phyloP scores from a whole-genome alignment of 2,329 filamentous ascomycete species.

The Paracoccidioides brasiliensis region DNA sequence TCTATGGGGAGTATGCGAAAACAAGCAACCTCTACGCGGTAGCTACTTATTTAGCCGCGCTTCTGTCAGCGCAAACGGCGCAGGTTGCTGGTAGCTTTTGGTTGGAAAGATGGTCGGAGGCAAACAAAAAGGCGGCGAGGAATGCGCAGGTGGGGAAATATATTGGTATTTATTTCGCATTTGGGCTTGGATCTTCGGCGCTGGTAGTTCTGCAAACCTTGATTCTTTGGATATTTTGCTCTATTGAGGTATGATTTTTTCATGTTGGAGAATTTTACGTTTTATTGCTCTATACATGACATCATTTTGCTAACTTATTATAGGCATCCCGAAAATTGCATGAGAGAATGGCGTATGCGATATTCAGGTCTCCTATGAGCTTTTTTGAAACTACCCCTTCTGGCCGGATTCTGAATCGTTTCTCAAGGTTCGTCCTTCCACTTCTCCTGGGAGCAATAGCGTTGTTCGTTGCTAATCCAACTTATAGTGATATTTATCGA shows the following conservation, averaged over 20 bases:
- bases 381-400: conserved; percentile 97
- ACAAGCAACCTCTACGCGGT: conserved; percentile 85
- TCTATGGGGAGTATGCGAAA: conserved; percentile 89
- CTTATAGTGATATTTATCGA: conserved; percentile 40
- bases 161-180: conserved; percentile 88
- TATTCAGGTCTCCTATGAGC: conserved; percentile 95
- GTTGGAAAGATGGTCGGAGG: conserved; percentile 86
- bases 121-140: conserved; percentile 51
- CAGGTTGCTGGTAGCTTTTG: conserved; percentile 78
- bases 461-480: neutral
- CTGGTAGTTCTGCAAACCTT: conserved; percentile 85
- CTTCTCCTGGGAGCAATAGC: neutral
- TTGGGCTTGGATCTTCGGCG: conserved; percentile 74
- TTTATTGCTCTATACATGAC: neutral
- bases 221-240: conserved; percentile 98
- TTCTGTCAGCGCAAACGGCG: conserved; percentile 68
- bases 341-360: conserved; percentile 91
- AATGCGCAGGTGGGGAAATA: conserved; percentile 78
- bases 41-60: conserved; percentile 58
- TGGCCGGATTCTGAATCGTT: conserved; percentile 91
- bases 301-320: conserved; percentile 7
- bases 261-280: neutral
- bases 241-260: conserved; percentile 62
- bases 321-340: conserved; percentile 89
- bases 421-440: conserved; percentile 57